Evolutionary conservation across 257 asterid genomes (phyloP).

Genomic region (Solanum okadae): DNA sequence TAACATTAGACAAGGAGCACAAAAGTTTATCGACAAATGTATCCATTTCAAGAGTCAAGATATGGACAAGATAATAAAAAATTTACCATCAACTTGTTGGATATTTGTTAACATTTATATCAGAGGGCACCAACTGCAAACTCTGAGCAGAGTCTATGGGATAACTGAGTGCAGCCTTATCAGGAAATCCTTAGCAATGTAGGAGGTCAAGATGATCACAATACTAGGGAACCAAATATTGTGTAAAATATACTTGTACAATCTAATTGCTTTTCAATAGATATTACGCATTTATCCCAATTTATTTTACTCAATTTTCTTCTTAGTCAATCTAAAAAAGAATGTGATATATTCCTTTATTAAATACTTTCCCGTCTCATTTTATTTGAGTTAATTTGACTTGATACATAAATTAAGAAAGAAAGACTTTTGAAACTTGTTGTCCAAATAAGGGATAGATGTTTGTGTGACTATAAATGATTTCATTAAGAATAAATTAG

Average conservation of each 20-base stretch:
- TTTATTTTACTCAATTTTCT: neutral
- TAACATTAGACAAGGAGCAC: too few species aligned
- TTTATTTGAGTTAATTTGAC: too few species aligned
- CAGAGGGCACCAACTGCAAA: conserved; percentile 9
- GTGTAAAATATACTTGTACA: neutral
- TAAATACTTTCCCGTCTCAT: too few species aligned
- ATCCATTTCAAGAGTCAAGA: neutral
- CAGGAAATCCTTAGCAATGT: neutral
- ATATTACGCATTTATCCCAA: neutral
- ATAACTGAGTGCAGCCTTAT: neutral
- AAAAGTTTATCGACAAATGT: neutral
- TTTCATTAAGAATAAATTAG: too few species aligned
- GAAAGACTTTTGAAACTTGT: too few species aligned
- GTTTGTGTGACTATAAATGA: too few species aligned
- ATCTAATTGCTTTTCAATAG: neutral
- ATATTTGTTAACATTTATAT: neutral
- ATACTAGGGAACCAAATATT: neutral
- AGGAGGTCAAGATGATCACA: neutral
- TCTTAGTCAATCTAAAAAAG: neutral
- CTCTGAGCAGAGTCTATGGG: neutral
- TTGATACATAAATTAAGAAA: too few species aligned
- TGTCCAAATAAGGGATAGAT: too few species aligned
- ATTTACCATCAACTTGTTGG: neutral
- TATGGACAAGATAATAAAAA: neutral
- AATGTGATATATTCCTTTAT: too few species aligned